Evolutionary conservation across 2,329 filamentous ascomycete genomes (phyloP), one percentile per base, ranked within the genome.

Genomic region (Mollisia scopiformis): DNA sequence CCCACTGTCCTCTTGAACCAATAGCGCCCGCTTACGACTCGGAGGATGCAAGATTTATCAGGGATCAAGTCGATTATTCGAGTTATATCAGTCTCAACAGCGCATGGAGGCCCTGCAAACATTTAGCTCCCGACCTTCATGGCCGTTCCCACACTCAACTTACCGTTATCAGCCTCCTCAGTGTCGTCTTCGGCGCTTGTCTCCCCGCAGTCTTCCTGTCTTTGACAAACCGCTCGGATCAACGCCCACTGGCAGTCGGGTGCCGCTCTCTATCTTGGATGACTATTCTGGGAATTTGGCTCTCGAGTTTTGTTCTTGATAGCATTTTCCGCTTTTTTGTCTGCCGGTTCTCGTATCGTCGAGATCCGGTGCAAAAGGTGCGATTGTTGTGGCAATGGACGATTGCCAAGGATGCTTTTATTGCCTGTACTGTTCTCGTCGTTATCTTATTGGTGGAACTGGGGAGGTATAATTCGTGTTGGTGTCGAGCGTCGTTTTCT

Each of bases 401-500:
- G 6, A 43, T 57, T 23, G 33, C 8, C 27, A 57, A 57, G 41
- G 55, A 57, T 50, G 55, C 41, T 25, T 35, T 57, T 25, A 30
- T 39, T 6, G 37, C 43, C 23, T 23, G 47, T 21, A 35, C 21
- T 10, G 55, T 57, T 8, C 23, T 50, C 7, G 25, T 50, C 16
- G 28, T 57, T 1, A 21, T 57, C 11, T 50, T 57, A 11, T 5
- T 57, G 25, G 55, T 57, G 25, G 27, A 57, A 21, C 14, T 57
- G 27, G 55, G 55, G 11, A 57, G n/a, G 7, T 57, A 57, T 37
- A 57, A 57, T 37, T 57, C 55, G 10, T 57, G 55, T 27, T 57
- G 55, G 55, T 57, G 55, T 37, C 41, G 55, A 50, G 55, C 43
- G n/a, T 57, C 55, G 6, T 57, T 57, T 21, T 57, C 55, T 46